These are phyloP conservation scores for Coemansia sp. DNA, from an alignment of 192 early-diverging fungal genomes.

Conservation along the genomic window DNA sequence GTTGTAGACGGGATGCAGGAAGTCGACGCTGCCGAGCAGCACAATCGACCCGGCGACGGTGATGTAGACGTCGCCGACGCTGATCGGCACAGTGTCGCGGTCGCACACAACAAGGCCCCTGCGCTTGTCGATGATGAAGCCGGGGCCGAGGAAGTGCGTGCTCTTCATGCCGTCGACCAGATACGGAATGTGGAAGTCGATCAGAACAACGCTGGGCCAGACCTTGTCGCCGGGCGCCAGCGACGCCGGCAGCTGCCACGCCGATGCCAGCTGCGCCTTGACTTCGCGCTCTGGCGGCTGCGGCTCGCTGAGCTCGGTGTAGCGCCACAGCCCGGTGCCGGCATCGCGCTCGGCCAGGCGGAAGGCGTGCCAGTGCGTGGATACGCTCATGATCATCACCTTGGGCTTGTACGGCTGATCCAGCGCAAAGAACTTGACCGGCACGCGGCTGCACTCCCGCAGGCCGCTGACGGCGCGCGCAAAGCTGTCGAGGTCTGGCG, in stretches of 20 bases:
- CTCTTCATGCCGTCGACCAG: slow-evolving; percentile 75
- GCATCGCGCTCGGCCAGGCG: slow-evolving; percentile 77
- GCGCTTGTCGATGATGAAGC: slow-evolving; percentile 74
- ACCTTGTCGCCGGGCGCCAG: slow-evolving; percentile 72
- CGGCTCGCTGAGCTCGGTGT: slow-evolving; percentile 66
- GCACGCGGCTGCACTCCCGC: slow-evolving; percentile 76
- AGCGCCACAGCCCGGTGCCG: slow-evolving; percentile 80
- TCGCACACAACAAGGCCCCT: slow-evolving; percentile 81
- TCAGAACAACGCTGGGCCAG: slow-evolving; percentile 80
- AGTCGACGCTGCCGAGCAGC: slow-evolving; percentile 77
- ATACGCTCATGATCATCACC: slow-evolving; percentile 82
- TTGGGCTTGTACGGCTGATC: slow-evolving; percentile 79
- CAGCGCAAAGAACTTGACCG: slow-evolving; percentile 70
- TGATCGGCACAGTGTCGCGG: slow-evolving; percentile 86
- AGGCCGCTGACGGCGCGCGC: slow-evolving; percentile 71
- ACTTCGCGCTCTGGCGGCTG: slow-evolving; percentile 49
- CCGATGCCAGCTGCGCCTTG: slow-evolving; percentile 70
- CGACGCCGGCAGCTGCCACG: slow-evolving; percentile 69
- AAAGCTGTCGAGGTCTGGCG: slow-evolving; percentile 77
- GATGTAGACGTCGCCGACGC: slow-evolving; percentile 82
- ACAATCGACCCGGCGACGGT: slow-evolving; percentile 91
- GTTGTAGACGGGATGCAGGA: slow-evolving; percentile 92
- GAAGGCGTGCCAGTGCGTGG: slow-evolving; percentile 87
- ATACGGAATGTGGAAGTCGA: slow-evolving; percentile 82
- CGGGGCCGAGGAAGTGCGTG: slow-evolving; percentile 63